Percentiles rank a stretch among this genome's conserved stretches.
Evolutionary conservation across 208 protist genomes (phyloP).

Genomic region (Trypanosoma mega): DNA sequence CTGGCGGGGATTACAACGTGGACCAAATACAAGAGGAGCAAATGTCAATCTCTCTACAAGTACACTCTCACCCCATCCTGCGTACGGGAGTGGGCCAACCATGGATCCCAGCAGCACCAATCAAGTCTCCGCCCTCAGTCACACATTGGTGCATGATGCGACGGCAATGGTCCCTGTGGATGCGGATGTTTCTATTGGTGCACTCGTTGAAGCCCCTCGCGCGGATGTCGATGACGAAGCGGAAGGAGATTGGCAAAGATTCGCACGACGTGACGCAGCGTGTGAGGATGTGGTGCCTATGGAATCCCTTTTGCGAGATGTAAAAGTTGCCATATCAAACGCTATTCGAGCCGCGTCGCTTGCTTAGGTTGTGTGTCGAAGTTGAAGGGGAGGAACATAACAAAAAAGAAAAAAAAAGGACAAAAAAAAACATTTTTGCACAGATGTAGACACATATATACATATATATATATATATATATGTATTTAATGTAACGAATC

Average conservation of each 20-base stretch:
- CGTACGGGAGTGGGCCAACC: background rate
- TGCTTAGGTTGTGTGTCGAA: conserved; percentile 17
- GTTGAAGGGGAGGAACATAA: background rate
- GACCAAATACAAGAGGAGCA: background rate
- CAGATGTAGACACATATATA: too few species aligned
- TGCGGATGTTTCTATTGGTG: conserved; percentile 24
- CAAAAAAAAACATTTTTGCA: too few species aligned
- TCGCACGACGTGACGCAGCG: background rate
- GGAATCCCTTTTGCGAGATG: conserved; percentile 62
- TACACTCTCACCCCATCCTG: background rate
- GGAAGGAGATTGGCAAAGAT: conserved; percentile 7
- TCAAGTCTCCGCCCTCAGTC: conserved; percentile 14
- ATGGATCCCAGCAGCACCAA: conserved; percentile 26
- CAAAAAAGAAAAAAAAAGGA: too few species aligned
- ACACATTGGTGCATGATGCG: background rate
- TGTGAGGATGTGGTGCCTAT: conserved; percentile 51
- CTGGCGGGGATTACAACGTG: background rate
- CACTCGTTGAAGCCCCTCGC: conserved; percentile 15
- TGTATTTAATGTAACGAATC: background rate
- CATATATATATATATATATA: conserved; percentile 3
- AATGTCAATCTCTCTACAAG: background rate
- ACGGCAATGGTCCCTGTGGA: background rate
- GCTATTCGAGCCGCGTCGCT: conserved; percentile 44
- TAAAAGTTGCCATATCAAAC: conserved; percentile 83
- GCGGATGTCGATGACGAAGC: background rate